Evolutionary conservation across 257 asterid genomes (phyloP).

Genomic region (Nemophila menziesii): DNA sequence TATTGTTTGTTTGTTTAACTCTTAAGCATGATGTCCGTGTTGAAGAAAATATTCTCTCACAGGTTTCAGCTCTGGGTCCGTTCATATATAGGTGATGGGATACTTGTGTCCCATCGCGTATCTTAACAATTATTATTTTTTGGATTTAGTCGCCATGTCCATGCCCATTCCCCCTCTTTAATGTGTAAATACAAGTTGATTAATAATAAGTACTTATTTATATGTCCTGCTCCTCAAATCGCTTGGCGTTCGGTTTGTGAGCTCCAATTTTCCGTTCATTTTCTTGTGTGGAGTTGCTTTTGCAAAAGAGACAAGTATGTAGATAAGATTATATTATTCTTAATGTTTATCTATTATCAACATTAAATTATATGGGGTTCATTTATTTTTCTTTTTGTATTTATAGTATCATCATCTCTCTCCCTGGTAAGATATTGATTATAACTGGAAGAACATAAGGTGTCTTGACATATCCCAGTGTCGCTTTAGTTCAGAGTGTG

Average conservation of each 20-base stretch:
- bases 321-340: background rate
- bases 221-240: background rate
- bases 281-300: background rate
- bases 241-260: background rate
- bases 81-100: background rate
- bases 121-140: background rate
- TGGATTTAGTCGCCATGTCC: background rate
- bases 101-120: background rate
- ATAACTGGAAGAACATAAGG: no score
- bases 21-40: slow-evolving; percentile 3
- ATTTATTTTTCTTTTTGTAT: no score
- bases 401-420: background rate
- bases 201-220: slow-evolving; percentile 1
- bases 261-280: background rate
- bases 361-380: background rate
- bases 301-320: background rate
- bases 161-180: no score
- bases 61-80: slow-evolving; percentile 5
- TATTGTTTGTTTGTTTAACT: slow-evolving; percentile 10
- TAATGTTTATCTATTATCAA: no score
- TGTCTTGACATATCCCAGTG: no score
- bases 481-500: no score
- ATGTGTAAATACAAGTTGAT: background rate
- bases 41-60: slow-evolving; percentile 8
- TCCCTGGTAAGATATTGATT: no score